phyloP scores from a whole-genome alignment of 371 early-diverging fungal species.

The Mucor ambiguus region DNA sequence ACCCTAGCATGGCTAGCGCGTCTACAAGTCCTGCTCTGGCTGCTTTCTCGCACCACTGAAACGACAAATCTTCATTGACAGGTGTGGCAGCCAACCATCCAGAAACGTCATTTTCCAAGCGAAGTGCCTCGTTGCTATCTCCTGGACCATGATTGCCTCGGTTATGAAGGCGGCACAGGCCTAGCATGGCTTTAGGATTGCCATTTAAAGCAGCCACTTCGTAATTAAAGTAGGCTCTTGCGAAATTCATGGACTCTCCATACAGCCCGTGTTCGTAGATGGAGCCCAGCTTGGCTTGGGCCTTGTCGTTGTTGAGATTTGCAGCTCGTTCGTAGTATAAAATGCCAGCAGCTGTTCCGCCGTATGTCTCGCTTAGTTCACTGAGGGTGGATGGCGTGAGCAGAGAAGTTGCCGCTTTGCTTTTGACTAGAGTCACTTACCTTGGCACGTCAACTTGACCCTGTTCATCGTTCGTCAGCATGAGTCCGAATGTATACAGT shows the following conservation, averaged over 20 bases:
- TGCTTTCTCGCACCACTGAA: slow-evolving; percentile 43
- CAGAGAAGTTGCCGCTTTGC: neutral
- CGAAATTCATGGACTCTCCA: slow-evolving; percentile 33
- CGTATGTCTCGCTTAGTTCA: slow-evolving; percentile 19
- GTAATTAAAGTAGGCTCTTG: slow-evolving; percentile 32
- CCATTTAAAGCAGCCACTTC: slow-evolving; percentile 25
- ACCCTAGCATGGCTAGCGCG: slow-evolving; percentile 40
- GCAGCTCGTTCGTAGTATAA: slow-evolving; percentile 36
- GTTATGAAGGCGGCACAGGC: slow-evolving; percentile 35
- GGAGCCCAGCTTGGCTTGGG: slow-evolving; percentile 29
- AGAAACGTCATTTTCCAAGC: slow-evolving; percentile 33
- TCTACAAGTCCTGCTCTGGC: slow-evolving; percentile 30
- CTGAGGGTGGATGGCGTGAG: neutral
- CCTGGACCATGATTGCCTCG: slow-evolving; percentile 39
- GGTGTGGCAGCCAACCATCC: slow-evolving; percentile 36
- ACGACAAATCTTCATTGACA: slow-evolving; percentile 48
- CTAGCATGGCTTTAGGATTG: slow-evolving; percentile 39
- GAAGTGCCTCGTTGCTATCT: slow-evolving; percentile 22
- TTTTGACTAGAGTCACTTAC: neutral
- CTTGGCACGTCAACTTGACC: slow-evolving; percentile 17
- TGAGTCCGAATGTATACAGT: slow-evolving; percentile 12
- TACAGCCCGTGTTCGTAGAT: slow-evolving; percentile 34
- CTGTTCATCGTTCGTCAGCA: slow-evolving; percentile 19
- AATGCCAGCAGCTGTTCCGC: slow-evolving; percentile 27
- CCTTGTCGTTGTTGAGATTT: slow-evolving; percentile 24